phyloP scores from a whole-genome alignment of 2,329 filamentous ascomycete genomes.

The Lasiodiplodia sp. region DNA sequence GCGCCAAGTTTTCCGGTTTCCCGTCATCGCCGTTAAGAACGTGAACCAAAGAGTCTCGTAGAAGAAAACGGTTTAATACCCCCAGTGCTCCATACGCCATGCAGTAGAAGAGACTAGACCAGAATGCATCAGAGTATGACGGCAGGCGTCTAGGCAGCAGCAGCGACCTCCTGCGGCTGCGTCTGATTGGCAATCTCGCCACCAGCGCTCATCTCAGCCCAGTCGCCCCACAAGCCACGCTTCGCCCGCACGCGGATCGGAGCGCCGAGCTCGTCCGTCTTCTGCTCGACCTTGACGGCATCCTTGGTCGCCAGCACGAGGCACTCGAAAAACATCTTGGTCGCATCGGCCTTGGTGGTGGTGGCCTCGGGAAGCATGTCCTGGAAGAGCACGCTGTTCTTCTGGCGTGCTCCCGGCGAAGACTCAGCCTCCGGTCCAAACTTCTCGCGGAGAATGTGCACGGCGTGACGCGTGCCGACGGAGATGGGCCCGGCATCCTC shows the following conservation, averaged over 20 bases:
- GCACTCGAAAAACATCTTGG: conserved; percentile 99
- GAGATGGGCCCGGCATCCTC: conserved; percentile 87
- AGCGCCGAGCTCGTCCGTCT: conserved; percentile 73
- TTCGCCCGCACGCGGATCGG: conserved; percentile 87
- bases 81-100: conserved; percentile 19
- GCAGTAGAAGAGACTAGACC: conserved; percentile 3
- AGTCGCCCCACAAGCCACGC: conserved; percentile 94
- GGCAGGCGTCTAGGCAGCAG: conserved; percentile 7
- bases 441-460: conserved; percentile 88
- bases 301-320: conserved; percentile 97
- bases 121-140: background rate
- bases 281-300: conserved; percentile 95
- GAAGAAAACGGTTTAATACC: background rate
- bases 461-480: conserved; percentile 90
- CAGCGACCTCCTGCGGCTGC: conserved; percentile 19
- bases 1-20: conserved; percentile 18
- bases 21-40: conserved; percentile 3
- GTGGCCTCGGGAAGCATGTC: conserved; percentile 83
- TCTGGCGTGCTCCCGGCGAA: conserved; percentile 73
- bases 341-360: conserved; percentile 88
- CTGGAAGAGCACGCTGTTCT: conserved; percentile 84
- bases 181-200: conserved; percentile 51
- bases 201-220: conserved; percentile 76
- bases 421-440: conserved; percentile 78
- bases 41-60: background rate